Conservation (phyloP, 2,329 filamentous ascomycete species). For the Aschersonia sp. region DNA sequence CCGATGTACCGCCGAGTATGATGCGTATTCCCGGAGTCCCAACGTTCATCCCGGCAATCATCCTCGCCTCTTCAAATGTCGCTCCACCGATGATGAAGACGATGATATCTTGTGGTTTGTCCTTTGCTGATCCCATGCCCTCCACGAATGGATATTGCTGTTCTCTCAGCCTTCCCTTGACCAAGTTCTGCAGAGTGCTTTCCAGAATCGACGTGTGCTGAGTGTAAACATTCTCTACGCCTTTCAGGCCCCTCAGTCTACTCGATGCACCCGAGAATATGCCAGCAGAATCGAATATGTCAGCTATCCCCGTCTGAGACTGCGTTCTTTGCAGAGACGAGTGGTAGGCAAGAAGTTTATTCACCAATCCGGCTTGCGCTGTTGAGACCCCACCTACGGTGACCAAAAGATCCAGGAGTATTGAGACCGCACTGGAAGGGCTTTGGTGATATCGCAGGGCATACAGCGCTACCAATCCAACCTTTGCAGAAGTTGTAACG, state of each 20-base stretch:
- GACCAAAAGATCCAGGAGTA: slow-evolving; percentile 74
- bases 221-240: slow-evolving; percentile 97
- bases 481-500: slow-evolving; percentile 69
- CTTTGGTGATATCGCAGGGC: slow-evolving; percentile 84
- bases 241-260: slow-evolving; percentile 87
- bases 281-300: slow-evolving; percentile 81
- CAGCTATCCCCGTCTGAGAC: slow-evolving; percentile 65
- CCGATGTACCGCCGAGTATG: slow-evolving; percentile 73
- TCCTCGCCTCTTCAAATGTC: slow-evolving; percentile 95
- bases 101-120: slow-evolving; percentile 94
- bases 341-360: slow-evolving; percentile 74
- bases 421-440: slow-evolving; percentile 66
- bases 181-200: slow-evolving; percentile 76
- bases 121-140: slow-evolving; percentile 68
- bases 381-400: slow-evolving; percentile 71
- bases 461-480: slow-evolving; percentile 86
- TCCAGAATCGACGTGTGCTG: slow-evolving; percentile 88
- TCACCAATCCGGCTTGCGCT: slow-evolving; percentile 63
- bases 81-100: slow-evolving; percentile 88
- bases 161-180: slow-evolving; percentile 79
- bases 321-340: slow-evolving; percentile 70
- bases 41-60: slow-evolving; percentile 88
- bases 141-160: slow-evolving; percentile 90
- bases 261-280: slow-evolving; percentile 83
- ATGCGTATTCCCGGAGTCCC: slow-evolving; percentile 78